Percentiles rank a stretch among this genome's conserved stretches.
These are phyloP conservation scores for Aspergillus uvarum DNA, from an alignment of 2,329 filamentous ascomycete genomes.

Conservation along the genomic window DNA sequence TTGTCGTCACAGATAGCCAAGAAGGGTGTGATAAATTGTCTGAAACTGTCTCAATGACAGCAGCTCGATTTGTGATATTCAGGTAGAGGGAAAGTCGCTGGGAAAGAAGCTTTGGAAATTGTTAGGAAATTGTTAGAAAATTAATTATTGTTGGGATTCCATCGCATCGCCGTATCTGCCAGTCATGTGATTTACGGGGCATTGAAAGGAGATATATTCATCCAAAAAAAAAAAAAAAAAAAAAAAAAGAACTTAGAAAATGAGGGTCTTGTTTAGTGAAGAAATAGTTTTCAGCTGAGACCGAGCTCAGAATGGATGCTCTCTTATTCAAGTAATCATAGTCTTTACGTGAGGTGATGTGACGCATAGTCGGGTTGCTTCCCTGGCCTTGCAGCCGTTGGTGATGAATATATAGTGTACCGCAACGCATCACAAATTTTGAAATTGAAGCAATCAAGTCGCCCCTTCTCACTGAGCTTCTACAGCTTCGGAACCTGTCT, in stretches of 20 bases:
- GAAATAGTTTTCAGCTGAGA: no score
- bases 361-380: background rate
- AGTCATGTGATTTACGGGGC: conserved; percentile 11
- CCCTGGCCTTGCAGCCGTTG: background rate
- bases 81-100: background rate
- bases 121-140: background rate
- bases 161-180: background rate
- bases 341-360: background rate
- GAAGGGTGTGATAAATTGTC: no score
- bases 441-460: background rate
- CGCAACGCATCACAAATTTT: no score
- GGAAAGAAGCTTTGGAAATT: background rate
- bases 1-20: background rate
- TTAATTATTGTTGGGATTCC: background rate
- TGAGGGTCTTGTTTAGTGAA: no score
- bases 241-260: no score
- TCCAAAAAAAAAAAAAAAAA: no score
- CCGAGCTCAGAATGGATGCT: background rate
- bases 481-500: conserved; percentile 23
- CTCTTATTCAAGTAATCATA: background rate
- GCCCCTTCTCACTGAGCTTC: background rate
- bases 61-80: background rate
- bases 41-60: background rate
- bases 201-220: background rate
- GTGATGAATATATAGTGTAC: background rate